Evolutionary conservation across 352 stramenopile genomes (phyloP).

Genomic region (Pythium phragmitis): DNA sequence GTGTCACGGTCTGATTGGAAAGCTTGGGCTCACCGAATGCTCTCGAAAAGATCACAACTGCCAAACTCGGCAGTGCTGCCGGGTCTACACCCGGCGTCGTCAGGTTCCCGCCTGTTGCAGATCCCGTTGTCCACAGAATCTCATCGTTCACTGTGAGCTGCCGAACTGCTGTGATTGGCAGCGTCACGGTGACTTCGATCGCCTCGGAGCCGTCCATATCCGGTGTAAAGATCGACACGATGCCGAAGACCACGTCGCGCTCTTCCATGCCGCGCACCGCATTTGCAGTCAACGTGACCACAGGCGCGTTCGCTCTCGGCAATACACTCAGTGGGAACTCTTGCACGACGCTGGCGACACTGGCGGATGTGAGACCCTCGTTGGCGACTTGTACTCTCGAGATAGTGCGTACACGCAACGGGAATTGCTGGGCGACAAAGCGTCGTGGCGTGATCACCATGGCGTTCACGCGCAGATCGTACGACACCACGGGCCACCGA

Average conservation of each 20-base stretch:
- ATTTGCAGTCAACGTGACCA: background rate
- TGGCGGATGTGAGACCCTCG: background rate
- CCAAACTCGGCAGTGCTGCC: background rate
- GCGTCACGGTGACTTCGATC: slow-evolving; percentile 10
- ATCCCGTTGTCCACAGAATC: slow-evolving; percentile 6
- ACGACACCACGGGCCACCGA: background rate
- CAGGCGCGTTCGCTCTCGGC: slow-evolving; percentile 13
- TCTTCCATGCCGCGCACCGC: slow-evolving; percentile 15
- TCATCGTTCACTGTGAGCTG: slow-evolving; percentile 3
- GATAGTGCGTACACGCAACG: slow-evolving; percentile 1
- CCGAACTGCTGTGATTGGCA: slow-evolving; percentile 7
- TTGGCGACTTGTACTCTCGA: background rate
- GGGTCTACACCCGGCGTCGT: background rate
- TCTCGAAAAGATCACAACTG: slow-evolving; percentile 4
- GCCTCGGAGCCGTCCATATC: slow-evolving; percentile 22
- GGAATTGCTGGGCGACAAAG: slow-evolving; percentile 11
- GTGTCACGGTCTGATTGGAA: background rate
- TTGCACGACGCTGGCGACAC: background rate
- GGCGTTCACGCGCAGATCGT: background rate
- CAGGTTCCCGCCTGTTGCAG: background rate
- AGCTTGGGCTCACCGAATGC: background rate
- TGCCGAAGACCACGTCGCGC: slow-evolving; percentile 9
- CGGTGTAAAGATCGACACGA: slow-evolving; percentile 13
- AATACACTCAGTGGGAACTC: slow-evolving; percentile 3
- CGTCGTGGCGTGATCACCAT: slow-evolving; percentile 11